A percentile compares a stretch with the other conserved stretches of the same genome.
Conservation (phyloP, 306 rosid genomes). For the Quercus variabilis region DNA sequence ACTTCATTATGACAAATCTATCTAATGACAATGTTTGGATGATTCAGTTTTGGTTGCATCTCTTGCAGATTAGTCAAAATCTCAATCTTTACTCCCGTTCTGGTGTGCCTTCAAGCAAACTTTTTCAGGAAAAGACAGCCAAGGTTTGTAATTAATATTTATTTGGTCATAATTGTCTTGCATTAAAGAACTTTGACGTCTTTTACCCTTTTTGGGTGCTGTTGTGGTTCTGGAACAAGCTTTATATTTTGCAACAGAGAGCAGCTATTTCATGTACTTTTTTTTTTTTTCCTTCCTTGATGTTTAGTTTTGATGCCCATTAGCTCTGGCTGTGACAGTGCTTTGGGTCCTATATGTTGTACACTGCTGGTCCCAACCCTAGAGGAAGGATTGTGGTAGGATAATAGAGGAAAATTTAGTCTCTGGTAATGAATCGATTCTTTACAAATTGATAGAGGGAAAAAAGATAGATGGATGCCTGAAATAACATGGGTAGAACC, state of each 20-base stretch:
- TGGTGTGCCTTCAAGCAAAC: constrained; percentile 75
- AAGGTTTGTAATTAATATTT: constrained; percentile 46
- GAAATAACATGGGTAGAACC: no score
- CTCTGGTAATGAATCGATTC: no score
- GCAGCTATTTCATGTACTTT: background rate
- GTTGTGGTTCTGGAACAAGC: background rate
- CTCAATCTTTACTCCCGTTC: constrained; percentile 64
- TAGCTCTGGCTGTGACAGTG: no score
- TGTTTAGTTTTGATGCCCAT: no score
- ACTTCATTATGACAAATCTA: background rate
- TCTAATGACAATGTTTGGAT: background rate
- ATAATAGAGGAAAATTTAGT: no score
- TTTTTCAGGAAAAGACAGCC: constrained; percentile 74
- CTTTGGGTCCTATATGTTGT: no score
- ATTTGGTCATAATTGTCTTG: constrained; percentile 1
- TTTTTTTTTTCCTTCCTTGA: background rate
- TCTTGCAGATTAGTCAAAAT: constrained; percentile 79
- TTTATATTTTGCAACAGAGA: background rate
- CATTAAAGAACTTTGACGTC: background rate
- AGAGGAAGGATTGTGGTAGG: no score
- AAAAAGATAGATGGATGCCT: no score
- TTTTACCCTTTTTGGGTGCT: background rate
- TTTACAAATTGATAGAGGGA: no score
- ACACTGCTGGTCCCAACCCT: no score
- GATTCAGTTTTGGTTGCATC: background rate